These are phyloP conservation scores for Heliamphora exappendiculata DNA, from an alignment of 148 eudicot species.

Conservation along the genomic window DNA sequence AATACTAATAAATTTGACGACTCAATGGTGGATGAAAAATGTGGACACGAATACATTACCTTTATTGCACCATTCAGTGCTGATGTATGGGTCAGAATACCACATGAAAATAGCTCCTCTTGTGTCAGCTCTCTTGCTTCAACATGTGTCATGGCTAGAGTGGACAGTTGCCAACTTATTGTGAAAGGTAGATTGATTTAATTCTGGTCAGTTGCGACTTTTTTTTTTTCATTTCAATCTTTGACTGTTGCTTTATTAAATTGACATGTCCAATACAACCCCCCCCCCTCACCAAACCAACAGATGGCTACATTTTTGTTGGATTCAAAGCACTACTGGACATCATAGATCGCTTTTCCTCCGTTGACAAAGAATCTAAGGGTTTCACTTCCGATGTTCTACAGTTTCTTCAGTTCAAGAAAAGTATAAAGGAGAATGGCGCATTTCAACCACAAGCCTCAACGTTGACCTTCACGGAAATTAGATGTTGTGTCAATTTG, in stretches of 20 bases:
- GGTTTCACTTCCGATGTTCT: conserved; percentile 51
- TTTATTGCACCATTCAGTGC: conserved; percentile 48
- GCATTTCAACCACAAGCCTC: conserved; percentile 27
- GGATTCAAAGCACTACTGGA: conserved; percentile 50
- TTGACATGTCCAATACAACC: conserved; percentile 1
- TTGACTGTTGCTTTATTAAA: not conserved
- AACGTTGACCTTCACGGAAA: conserved; percentile 25
- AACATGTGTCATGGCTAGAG: conserved; percentile 47
- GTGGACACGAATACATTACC: conserved; percentile 18
- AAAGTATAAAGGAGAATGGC: conserved; percentile 26
- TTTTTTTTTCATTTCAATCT: not conserved
- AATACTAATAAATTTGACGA: conserved; percentile 24
- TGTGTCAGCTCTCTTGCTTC: conserved; percentile 24
- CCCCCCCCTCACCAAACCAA: not conserved
- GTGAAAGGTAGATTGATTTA: conserved; percentile 48
- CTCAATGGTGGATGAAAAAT: conserved; percentile 18
- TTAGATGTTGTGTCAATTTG: conserved; percentile 35
- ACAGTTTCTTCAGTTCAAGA: conserved; percentile 45
- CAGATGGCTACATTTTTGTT: conserved; percentile 40
- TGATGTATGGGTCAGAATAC: conserved; percentile 78
- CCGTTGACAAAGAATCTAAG: conserved; percentile 40
- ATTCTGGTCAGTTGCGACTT: not conserved
- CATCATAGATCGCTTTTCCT: conserved; percentile 51
- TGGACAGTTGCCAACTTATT: conserved; percentile 42
- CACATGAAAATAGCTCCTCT: conserved; percentile 31